These are phyloP conservation scores for Escovopsis sp. DNA, from an alignment of 2,329 filamentous ascomycete species.

Conservation along the genomic window DNA sequence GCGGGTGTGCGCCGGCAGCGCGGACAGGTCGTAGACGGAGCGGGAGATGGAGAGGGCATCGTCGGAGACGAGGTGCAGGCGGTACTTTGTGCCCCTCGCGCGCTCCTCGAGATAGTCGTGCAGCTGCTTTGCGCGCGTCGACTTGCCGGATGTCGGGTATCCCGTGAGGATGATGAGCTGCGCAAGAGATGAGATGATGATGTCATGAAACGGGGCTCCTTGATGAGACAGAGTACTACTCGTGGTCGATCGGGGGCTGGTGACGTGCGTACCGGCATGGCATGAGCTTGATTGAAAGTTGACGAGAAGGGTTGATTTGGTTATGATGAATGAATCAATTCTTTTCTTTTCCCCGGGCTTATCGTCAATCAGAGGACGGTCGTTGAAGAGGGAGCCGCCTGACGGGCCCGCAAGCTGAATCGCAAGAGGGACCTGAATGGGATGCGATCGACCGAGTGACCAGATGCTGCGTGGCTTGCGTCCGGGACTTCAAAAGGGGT, in stretches of 20 bases:
- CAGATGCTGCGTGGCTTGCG: too few species aligned
- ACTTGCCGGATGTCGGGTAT: conserved; percentile 54
- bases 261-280: conserved; percentile 7
- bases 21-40: conserved; percentile 53
- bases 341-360: too few species aligned
- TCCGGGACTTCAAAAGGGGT: too few species aligned
- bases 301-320: background rate
- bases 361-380: too few species aligned
- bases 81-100: conserved; percentile 39
- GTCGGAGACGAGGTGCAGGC: conserved; percentile 62
- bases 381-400: too few species aligned
- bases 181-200: conserved; percentile 1
- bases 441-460: too few species aligned
- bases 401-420: too few species aligned
- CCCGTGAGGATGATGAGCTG: conserved; percentile 55
- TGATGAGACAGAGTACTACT: background rate
- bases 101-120: conserved; percentile 46
- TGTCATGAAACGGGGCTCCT: background rate
- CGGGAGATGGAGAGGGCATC: conserved; percentile 55
- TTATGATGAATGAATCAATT: too few species aligned
- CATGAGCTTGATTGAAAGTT: background rate
- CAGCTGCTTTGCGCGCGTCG: conserved; percentile 51
- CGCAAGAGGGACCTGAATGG: too few species aligned
- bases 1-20: conserved; percentile 43
- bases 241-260: background rate